These are phyloP conservation scores for Chaetomiaceae sp. DNA, from an alignment of 2,329 filamentous ascomycete species.

Conservation along the genomic window DNA sequence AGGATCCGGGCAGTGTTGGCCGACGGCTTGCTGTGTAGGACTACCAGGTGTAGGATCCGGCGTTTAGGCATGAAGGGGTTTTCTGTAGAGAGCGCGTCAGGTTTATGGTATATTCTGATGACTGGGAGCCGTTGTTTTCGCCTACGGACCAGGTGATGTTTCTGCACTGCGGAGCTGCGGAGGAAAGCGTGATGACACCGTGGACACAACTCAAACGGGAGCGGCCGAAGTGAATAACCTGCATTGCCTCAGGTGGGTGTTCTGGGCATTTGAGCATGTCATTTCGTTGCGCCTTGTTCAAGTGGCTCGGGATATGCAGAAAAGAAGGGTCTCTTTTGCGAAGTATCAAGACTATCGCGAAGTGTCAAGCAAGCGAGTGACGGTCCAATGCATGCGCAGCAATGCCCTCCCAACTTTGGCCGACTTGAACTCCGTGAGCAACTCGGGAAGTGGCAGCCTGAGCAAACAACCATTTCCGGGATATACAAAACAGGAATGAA, in stretches of 20 bases:
- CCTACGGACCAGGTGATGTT: too few relatives aligned
- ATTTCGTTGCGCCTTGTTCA: too few relatives aligned
- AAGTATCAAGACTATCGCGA: neutral
- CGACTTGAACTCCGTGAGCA: neutral
- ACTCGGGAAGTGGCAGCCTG: too few relatives aligned
- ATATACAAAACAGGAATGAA: constrained; percentile 4
- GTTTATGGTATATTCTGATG: neutral
- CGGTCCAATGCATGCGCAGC: constrained; percentile 2
- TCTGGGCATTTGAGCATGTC: too few relatives aligned
- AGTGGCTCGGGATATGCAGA: neutral
- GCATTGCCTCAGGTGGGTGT: too few relatives aligned
- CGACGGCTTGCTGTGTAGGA: too few relatives aligned
- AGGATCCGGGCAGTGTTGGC: too few relatives aligned
- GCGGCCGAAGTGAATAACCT: too few relatives aligned
- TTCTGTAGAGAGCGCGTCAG: neutral
- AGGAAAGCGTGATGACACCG: too few relatives aligned
- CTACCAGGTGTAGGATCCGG: neutral
- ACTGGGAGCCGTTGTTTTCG: too few relatives aligned
- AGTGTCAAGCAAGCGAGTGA: constrained; percentile 3
- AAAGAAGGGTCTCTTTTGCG: neutral
- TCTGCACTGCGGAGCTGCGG: too few relatives aligned
- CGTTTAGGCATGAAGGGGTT: neutral
- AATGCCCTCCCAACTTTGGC: neutral
- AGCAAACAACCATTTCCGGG: neutral
- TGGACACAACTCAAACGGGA: too few relatives aligned